Base-by-base conservation (phyloP, 2,329 filamentous ascomycete species). In the Hymenoscyphus occultus region DNA sequence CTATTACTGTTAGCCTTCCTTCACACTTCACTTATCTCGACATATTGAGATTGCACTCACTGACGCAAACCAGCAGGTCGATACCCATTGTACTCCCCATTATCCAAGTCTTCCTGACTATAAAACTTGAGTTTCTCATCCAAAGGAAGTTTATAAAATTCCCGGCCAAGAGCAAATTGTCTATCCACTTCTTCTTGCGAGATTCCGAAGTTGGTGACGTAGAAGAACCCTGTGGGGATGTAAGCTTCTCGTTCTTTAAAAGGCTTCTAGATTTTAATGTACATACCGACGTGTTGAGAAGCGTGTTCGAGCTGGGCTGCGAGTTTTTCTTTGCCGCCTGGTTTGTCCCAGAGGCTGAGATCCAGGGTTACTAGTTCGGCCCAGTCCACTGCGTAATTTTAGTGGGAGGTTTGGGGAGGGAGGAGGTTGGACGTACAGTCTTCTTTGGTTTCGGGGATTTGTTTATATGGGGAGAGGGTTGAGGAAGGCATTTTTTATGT, bases 151-250 rank as follows among this genome's bases (percentile, higher is more conserved):
- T 81, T 73, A 70, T 87, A 88, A 67, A 89, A 81, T 42, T 83
- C 78, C 64, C 84, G 84, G 1, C 82, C 86, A 2, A 89, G 80
- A 13, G 85, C 84, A 67, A 88, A 89, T 68, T 89, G 86, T 5
- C 79, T 77, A 68, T 88, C 82, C 1, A 89, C 80, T 71, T 86
- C 78, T 58, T 86, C 84, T 72, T 88, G 84, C 0, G 76, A 77
- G n/a, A 89, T 78, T 39, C 85, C 85, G 67, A 84, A 88, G 75
- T 88, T 86, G 65, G 82, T 83, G 22, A 88, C 82, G 67, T 88
- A 87, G 76, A 88, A 89, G 77, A 88, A 85, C 12, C 45, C 54
- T 57, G 13, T 57, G 7, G 7, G 1, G 6, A 16, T 57, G 28
- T 57, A 7, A 57, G 28, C 16, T 39, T 35, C 6, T 12, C 16